Conservation (phyloP, 805 yeast genomes). For the Pichia nakasei region DNA sequence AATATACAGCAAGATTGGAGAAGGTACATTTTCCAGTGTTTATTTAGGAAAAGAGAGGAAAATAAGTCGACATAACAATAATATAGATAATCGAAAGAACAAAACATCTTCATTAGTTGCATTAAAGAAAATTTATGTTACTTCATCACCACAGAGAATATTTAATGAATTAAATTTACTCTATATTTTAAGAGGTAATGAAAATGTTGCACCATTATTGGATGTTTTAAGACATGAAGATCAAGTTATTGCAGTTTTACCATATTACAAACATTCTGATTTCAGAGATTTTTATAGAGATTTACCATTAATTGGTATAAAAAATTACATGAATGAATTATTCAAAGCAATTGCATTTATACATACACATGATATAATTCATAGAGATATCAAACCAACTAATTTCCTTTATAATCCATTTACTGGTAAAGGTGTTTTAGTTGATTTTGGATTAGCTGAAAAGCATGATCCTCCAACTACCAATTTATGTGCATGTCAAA, state of each 20-base stretch:
- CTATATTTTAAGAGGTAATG: constrained; percentile 56
- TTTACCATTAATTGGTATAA: constrained; percentile 70
- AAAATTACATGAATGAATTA: constrained; percentile 70
- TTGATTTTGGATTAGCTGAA: constrained; percentile 91
- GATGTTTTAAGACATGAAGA: constrained; percentile 85
- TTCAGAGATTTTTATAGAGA: constrained; percentile 81
- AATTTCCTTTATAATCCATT: constrained; percentile 64
- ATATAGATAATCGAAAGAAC: constrained; percentile 20
- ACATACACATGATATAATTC: constrained; percentile 75
- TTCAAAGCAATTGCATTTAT: constrained; percentile 68
- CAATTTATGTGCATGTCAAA: constrained; percentile 48
- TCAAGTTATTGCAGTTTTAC: constrained; percentile 88
- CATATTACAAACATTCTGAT: constrained; percentile 85
- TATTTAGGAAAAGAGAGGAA: constrained; percentile 25
- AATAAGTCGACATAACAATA: background rate
- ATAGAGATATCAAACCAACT: constrained; percentile 81
- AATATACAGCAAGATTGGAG: constrained; percentile 51
- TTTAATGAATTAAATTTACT: constrained; percentile 78
- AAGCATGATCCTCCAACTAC: constrained; percentile 23
- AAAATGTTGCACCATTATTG: constrained; percentile 77
- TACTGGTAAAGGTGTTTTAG: constrained; percentile 67
- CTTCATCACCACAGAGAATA: constrained; percentile 89
- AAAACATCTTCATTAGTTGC: constrained; percentile 51
- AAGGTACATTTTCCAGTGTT: constrained; percentile 76
- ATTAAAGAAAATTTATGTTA: constrained; percentile 84